A percentile compares a stretch with the other conserved stretches of the same genome.
Evolutionary conservation across 257 asterid species (phyloP).

Genomic region (Ligustrum vulgare): DNA sequence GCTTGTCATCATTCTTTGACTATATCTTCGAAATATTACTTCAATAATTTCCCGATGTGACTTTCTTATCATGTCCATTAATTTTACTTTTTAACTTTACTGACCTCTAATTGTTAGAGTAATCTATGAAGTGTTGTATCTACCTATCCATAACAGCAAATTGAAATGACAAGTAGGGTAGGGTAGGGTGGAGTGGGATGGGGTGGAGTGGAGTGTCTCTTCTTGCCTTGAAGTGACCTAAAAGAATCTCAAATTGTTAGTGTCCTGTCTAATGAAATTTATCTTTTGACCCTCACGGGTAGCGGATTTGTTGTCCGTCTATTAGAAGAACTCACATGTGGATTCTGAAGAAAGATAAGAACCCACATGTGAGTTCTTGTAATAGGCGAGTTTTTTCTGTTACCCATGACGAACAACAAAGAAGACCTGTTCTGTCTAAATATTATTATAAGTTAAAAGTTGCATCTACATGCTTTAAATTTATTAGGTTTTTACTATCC

Average conservation of each 20-base stretch:
- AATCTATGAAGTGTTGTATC: not conserved
- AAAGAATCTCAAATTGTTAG: conserved; percentile 28
- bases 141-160: conserved; percentile 2
- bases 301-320: too few relatives aligned
- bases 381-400: too few relatives aligned
- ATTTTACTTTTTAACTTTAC: not conserved
- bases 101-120: not conserved
- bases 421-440: too few relatives aligned
- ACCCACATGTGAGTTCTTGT: too few relatives aligned
- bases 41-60: not conserved
- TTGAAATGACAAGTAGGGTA: conserved; percentile 29
- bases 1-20: not conserved
- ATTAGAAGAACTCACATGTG: too few relatives aligned
- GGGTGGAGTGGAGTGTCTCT: not conserved
- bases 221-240: conserved; percentile 29
- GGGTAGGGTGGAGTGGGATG: not conserved
- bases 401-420: too few relatives aligned
- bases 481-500: conserved; percentile 14
- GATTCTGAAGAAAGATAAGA: too few relatives aligned
- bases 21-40: not conserved
- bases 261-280: too few relatives aligned
- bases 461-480: not conserved
- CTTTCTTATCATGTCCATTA: not conserved
- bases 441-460: not conserved
- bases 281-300: too few relatives aligned